These are phyloP conservation scores for Aureobasidium melanogenum DNA, from an alignment of 2,329 filamentous ascomycete genomes.

Conservation along the genomic window DNA sequence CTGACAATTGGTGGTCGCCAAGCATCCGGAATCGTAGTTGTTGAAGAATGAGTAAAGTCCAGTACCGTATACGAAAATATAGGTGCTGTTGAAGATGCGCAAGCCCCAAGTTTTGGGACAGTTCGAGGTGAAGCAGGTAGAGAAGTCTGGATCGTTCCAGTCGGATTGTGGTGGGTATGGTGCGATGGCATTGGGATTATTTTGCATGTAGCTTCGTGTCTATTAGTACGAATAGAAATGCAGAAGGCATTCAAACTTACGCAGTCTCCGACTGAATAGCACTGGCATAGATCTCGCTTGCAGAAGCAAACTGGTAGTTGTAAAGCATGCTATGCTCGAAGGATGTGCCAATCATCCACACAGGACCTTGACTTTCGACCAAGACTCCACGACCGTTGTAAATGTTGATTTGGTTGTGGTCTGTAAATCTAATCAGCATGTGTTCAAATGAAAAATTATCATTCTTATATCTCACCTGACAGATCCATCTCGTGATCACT, in stretches of 20 bases:
- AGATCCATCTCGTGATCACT: constrained; percentile 85
- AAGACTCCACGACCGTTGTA: constrained; percentile 78
- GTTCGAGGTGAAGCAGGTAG: constrained; percentile 39
- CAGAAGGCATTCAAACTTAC: constrained; percentile 34
- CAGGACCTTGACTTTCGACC: constrained; percentile 49
- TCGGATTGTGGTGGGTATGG: constrained; percentile 53
- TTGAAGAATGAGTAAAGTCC: constrained; percentile 79
- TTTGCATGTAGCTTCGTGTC: constrained; percentile 54
- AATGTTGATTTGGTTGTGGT: constrained; percentile 67
- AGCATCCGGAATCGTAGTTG: constrained; percentile 66
- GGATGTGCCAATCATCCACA: constrained; percentile 57
- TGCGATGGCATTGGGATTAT: constrained; percentile 63
- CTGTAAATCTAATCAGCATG: constrained; percentile 21
- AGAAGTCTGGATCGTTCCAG: constrained; percentile 63
- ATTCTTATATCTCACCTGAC: constrained; percentile 27
- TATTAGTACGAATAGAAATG: background rate
- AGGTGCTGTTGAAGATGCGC: constrained; percentile 56
- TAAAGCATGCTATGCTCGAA: constrained; percentile 53
- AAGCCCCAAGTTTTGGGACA: constrained; percentile 74
- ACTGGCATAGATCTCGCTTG: constrained; percentile 71
- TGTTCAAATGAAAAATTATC: background rate
- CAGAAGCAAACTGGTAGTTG: constrained; percentile 77
- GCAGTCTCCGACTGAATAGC: constrained; percentile 86
- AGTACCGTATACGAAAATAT: constrained; percentile 62
- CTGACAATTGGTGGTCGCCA: constrained; percentile 61